These are phyloP conservation scores for Cercospora zeina DNA, from an alignment of 2,329 filamentous ascomycete genomes.

Conservation along the genomic window DNA sequence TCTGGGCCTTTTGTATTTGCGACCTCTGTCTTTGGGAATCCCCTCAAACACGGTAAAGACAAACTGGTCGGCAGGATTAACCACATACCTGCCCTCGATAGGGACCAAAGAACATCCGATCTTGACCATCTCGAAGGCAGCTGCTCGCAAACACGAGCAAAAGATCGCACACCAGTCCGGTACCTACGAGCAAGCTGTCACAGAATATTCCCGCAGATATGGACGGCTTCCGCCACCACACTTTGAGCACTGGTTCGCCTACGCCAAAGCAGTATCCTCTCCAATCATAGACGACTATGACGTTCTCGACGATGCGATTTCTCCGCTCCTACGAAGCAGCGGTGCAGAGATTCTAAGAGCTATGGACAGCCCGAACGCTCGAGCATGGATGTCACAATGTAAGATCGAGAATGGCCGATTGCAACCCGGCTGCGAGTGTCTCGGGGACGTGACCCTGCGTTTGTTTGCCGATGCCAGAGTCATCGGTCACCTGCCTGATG, in stretches of 20 bases:
- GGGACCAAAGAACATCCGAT: conserved; percentile 9
- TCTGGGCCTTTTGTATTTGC: background rate
- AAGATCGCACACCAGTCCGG: conserved; percentile 21
- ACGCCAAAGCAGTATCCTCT: conserved; percentile 43
- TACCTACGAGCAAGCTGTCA: conserved; percentile 11
- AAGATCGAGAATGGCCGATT: conserved; percentile 13
- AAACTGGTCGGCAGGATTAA: background rate
- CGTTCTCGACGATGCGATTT: conserved; percentile 29
- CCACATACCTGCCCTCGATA: background rate
- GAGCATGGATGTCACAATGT: background rate
- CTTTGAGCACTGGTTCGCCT: conserved; percentile 50
- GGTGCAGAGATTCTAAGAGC: conserved; percentile 10
- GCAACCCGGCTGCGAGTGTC: background rate
- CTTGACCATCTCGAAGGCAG: background rate
- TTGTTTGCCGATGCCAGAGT: conserved; percentile 6
- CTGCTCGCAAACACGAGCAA: conserved; percentile 12
- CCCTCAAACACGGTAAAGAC: background rate
- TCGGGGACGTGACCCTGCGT: conserved; percentile 6
- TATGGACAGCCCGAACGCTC: background rate
- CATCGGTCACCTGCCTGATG: conserved; percentile 39
- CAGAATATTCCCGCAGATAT: conserved; percentile 44
- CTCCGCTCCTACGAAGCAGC: conserved; percentile 14
- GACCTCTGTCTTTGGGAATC: background rate
- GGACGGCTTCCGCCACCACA: conserved; percentile 50
- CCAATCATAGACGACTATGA: conserved; percentile 51